phyloP scores from a whole-genome alignment of 2,329 filamentous ascomycete genomes.

The Myriosclerotinia scirpicola region DNA sequence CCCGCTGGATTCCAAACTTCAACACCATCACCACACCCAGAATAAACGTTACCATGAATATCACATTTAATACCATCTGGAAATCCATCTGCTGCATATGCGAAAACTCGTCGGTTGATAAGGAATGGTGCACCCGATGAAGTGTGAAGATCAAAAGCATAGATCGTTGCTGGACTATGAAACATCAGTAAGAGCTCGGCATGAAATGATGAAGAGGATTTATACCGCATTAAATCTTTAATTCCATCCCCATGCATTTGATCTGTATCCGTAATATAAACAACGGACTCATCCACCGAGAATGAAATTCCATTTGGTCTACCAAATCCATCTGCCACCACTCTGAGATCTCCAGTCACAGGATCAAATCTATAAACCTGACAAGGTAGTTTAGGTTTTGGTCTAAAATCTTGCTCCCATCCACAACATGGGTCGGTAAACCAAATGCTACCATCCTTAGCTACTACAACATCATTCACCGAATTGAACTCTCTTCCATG shows the following conservation, averaged over 20 bases:
- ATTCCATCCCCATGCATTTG: constrained; percentile 38
- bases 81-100: constrained; percentile 53
- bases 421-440: constrained; percentile 65
- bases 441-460: constrained; percentile 58
- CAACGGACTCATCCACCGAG: constrained; percentile 51
- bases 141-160: constrained; percentile 32
- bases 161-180: constrained; percentile 24
- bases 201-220: constrained; percentile 22
- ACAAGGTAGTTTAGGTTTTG: constrained; percentile 51
- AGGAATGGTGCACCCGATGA: constrained; percentile 30
- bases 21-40: constrained; percentile 55
- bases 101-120: constrained; percentile 48
- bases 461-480: constrained; percentile 57
- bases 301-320: constrained; percentile 59
- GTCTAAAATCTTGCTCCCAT: constrained; percentile 57
- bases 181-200: neutral
- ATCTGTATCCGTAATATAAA: constrained; percentile 60
- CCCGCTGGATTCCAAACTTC: constrained; percentile 54
- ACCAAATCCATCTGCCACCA: constrained; percentile 58
- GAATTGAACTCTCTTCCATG: constrained; percentile 60
- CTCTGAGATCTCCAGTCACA: constrained; percentile 50
- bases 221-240: constrained; percentile 24
- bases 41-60: constrained; percentile 55
- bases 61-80: constrained; percentile 62
- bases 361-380: constrained; percentile 60